These are phyloP conservation scores for Rosa rugosa DNA, from an alignment of 306 rosid genomes.

Conservation along the genomic window DNA sequence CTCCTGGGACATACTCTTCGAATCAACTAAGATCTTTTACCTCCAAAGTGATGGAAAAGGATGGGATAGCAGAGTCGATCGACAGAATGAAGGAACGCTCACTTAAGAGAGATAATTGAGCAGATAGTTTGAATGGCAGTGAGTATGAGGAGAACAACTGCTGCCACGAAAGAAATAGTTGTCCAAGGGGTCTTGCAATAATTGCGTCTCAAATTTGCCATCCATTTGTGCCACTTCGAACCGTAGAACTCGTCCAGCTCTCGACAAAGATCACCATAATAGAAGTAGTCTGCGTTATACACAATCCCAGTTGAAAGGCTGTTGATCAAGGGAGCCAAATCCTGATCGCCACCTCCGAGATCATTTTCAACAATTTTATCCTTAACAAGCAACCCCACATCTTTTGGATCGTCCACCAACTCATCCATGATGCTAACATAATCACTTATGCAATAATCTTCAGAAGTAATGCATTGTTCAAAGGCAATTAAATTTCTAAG, in stretches of 20 bases:
- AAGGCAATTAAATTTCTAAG: background rate
- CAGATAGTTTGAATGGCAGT: slow-evolving; percentile 9
- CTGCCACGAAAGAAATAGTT: slow-evolving; percentile 19
- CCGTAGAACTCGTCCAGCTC: background rate
- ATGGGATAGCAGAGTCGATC: background rate
- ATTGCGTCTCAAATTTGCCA: slow-evolving; percentile 9
- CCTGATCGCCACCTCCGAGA: background rate
- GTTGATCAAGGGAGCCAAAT: background rate
- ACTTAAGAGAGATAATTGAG: background rate
- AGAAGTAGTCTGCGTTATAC: background rate
- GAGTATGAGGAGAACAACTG: slow-evolving; percentile 2
- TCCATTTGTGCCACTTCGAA: slow-evolving; percentile 11
- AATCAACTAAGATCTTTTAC: no score
- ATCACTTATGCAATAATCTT: background rate
- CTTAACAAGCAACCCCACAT: background rate
- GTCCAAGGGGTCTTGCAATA: slow-evolving; percentile 26
- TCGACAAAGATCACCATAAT: background rate
- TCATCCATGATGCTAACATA: background rate
- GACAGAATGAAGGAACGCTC: no score
- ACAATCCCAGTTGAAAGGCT: background rate
- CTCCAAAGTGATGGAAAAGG: no score
- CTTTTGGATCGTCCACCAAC: background rate
- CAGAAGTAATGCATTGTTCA: background rate
- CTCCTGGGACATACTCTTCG: no score
- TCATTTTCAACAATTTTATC: no score